Base-by-base conservation (phyloP, 352 stramenopile species). In the Phytopythium chamaehyphon region DNA sequence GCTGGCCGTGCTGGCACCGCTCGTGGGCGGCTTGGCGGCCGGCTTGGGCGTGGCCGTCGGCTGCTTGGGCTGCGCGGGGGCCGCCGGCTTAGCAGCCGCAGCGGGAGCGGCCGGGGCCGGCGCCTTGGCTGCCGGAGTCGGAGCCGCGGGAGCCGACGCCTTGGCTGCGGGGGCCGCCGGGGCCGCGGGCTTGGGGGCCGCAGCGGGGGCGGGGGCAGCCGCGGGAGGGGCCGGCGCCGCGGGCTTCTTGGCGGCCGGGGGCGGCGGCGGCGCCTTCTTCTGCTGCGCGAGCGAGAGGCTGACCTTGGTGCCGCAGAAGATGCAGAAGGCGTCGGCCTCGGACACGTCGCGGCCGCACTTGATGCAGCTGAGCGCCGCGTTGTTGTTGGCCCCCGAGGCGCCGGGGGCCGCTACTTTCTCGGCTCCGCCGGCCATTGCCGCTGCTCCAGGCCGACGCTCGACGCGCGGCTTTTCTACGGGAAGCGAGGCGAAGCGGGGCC, bases 281-380 rank as follows among this genome's bases (percentile, higher is more conserved):
- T 76, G 72, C 62, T 86, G 71, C 6, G 72, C 70, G 23, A 86
- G 50, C 59, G 76, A 81, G 46, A 83, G 59, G 48, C 71, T 83
- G 55, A 92, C 81, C 48, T 92, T 92, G 50, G 81, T 93, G 57
- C 83, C 83, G 53, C 83, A 93, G 66, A 87, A 93, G 65, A 93
- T 93, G 63, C 83, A 93, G 65, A 93, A 91, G 39, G 81, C 68
- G 69, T 93, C 83, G 23, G 74, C 49, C 49, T 83, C 66, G 40
- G 81, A 72, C 56, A 93, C 79, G 40, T 88, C 74, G 48, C 76
- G 76, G 49, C 71, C 69, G 53, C 83, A 93, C 54, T 90, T 91
- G 62, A 88, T 73, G 57, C 83, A 93, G 46, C 38, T 71, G 48
- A 87, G 68, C 9, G 59, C 62, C 44, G 66, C 71, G 69, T 85